phyloP scores from a whole-genome alignment of 352 stramenopile genomes.

The Globisporangium cederbergense region DNA sequence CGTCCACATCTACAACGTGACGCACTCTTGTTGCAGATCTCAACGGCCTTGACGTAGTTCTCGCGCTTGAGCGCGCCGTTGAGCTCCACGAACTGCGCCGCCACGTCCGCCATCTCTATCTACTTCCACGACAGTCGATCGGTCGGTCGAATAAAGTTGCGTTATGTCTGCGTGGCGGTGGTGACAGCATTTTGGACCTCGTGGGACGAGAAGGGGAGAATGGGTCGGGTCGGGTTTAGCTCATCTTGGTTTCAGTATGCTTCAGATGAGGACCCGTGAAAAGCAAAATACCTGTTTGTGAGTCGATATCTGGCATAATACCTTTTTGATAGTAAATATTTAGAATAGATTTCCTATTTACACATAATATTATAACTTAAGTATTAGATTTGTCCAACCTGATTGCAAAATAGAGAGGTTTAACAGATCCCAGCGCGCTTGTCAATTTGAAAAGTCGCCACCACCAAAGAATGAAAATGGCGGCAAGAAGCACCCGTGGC shows the following conservation, averaged over 20 bases:
- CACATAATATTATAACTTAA: too few species aligned
- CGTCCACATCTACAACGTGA: background rate
- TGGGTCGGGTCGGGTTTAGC: background rate
- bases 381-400: background rate
- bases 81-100: slow-evolving; percentile 72
- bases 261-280: background rate
- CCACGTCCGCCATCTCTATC: slow-evolving; percentile 26
- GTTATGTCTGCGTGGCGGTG: background rate
- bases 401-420: background rate
- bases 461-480: slow-evolving; percentile 1
- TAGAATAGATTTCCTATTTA: background rate
- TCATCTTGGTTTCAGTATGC: background rate
- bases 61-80: slow-evolving; percentile 69
- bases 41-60: slow-evolving; percentile 73
- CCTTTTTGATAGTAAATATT: background rate
- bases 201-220: background rate
- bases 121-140: background rate
- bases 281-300: background rate
- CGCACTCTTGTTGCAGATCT: slow-evolving; percentile 88
- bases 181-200: slow-evolving; percentile 6
- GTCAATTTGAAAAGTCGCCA: slow-evolving; percentile 9
- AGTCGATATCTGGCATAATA: background rate
- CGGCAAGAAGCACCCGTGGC: background rate
- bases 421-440: background rate
- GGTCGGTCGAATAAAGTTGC: background rate